phyloP scores from a whole-genome alignment of 805 yeast genomes.

The Helenozyma baotianmanensis region DNA sequence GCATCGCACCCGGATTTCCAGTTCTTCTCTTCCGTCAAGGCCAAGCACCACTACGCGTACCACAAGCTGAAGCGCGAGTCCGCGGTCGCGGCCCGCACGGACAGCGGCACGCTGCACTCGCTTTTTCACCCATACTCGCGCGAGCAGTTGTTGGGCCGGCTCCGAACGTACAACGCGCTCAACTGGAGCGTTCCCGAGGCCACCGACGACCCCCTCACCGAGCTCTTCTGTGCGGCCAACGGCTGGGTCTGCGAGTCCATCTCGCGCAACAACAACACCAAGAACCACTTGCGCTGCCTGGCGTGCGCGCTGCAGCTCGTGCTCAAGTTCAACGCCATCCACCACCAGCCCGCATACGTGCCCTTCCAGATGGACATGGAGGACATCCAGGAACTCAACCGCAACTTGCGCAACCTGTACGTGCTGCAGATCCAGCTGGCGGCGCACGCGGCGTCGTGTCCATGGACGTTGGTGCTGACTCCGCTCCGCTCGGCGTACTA shows the following conservation, averaged over 20 bases:
- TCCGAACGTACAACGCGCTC: constrained; percentile 39
- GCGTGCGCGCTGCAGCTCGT: constrained; percentile 27
- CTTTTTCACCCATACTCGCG: constrained; percentile 37
- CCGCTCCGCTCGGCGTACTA: constrained; percentile 33
- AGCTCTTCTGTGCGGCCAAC: constrained; percentile 44
- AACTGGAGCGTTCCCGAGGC: constrained; percentile 42
- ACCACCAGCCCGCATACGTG: constrained; percentile 10
- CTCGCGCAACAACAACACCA: constrained; percentile 16
- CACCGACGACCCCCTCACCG: constrained; percentile 28
- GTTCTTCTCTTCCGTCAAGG: constrained; percentile 32
- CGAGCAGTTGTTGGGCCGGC: constrained; percentile 32
- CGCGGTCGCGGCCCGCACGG: background rate
- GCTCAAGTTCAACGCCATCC: constrained; percentile 22
- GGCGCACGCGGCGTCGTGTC: constrained; percentile 30
- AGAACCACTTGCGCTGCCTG: constrained; percentile 32
- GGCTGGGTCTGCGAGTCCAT: constrained; percentile 50
- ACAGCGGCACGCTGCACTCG: background rate
- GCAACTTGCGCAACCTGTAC: constrained; percentile 22
- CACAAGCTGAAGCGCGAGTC: constrained; percentile 24
- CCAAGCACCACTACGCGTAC: constrained; percentile 33
- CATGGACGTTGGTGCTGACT: constrained; percentile 34
- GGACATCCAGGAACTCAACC: constrained; percentile 24
- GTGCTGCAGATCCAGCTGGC: constrained; percentile 17
- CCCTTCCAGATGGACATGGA: constrained; percentile 12
- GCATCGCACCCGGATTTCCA: constrained; percentile 35